phyloP scores from a whole-genome alignment of 768 basidiomycete genomes.

The Dioszegia crocea region DNA sequence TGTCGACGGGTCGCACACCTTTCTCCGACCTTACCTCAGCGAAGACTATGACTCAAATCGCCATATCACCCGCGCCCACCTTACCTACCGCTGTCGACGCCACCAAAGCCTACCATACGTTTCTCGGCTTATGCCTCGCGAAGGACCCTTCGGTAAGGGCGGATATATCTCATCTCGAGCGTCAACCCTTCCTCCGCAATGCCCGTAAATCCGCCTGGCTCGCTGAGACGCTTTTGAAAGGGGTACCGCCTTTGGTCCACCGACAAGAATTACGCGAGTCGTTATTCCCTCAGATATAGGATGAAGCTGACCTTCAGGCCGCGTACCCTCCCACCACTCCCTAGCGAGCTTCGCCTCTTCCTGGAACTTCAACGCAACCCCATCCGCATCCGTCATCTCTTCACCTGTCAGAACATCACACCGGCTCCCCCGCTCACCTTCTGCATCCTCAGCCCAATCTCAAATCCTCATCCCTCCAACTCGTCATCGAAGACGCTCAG shows the following conservation, averaged over 20 bases:
- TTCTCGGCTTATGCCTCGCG: conserved; percentile 72
- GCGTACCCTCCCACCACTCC: neutral
- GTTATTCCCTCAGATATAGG: neutral
- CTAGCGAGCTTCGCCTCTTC: conserved; percentile 7
- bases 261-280: conserved; percentile 39
- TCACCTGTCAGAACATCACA: neutral
- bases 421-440: conserved; percentile 8
- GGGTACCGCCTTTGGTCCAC: conserved; percentile 28
- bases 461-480: conserved; percentile 1
- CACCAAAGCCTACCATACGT: conserved; percentile 73
- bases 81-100: conserved; percentile 62
- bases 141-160: conserved; percentile 77
- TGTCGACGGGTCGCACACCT: conserved; percentile 84
- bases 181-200: conserved; percentile 70
- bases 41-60: conserved; percentile 69
- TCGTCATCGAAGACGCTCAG: neutral
- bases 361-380: conserved; percentile 15
- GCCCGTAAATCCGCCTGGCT: conserved; percentile 77
- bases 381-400: neutral
- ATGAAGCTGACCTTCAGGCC: neutral
- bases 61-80: conserved; percentile 72
- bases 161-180: neutral
- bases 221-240: conserved; percentile 63
- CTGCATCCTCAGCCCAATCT: conserved; percentile 6
- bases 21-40: conserved; percentile 69